Conservation (phyloP, 176 grass and related monocot genomes). For the Musa acuminata region DNA sequence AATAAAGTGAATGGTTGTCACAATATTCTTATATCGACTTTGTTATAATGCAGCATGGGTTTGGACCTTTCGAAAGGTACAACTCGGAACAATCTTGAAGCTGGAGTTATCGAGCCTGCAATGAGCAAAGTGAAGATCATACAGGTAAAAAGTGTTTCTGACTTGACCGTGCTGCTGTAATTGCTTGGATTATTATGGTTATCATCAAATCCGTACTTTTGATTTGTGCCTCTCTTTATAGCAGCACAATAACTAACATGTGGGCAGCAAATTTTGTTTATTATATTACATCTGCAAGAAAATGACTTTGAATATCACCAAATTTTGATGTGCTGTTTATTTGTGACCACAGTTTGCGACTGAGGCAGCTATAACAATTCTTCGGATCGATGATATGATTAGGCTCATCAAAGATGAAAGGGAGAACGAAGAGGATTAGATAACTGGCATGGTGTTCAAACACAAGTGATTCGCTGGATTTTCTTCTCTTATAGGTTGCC, state of each 20-base stretch:
- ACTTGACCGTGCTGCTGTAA: neutral
- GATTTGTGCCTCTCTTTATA: neutral
- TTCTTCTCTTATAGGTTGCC: neutral
- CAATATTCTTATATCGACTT: neutral
- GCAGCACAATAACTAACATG: neutral
- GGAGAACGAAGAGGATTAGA: slow-evolving; percentile 46
- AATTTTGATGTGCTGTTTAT: neutral
- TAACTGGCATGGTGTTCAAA: neutral
- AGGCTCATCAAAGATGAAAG: slow-evolving; percentile 73
- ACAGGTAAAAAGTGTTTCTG: slow-evolving; percentile 9
- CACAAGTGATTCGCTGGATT: neutral
- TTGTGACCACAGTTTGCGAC: slow-evolving; percentile 67
- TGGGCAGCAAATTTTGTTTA: neutral
- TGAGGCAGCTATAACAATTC: slow-evolving; percentile 87
- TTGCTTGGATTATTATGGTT: neutral
- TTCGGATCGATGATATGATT: slow-evolving; percentile 97
- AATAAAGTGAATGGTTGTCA: too few relatives aligned
- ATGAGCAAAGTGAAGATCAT: slow-evolving; percentile 99
- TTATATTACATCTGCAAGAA: too few relatives aligned
- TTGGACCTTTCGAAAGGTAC: slow-evolving; percentile 72
- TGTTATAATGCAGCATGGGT: slow-evolving; percentile 50
- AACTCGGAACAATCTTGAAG: slow-evolving; percentile 76
- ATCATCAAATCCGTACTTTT: neutral
- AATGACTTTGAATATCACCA: too few relatives aligned
- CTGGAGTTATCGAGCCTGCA: slow-evolving; percentile 85